Evolutionary conservation across 305 asterid species (phyloP).

Genomic region (Fraxinus velutina): DNA sequence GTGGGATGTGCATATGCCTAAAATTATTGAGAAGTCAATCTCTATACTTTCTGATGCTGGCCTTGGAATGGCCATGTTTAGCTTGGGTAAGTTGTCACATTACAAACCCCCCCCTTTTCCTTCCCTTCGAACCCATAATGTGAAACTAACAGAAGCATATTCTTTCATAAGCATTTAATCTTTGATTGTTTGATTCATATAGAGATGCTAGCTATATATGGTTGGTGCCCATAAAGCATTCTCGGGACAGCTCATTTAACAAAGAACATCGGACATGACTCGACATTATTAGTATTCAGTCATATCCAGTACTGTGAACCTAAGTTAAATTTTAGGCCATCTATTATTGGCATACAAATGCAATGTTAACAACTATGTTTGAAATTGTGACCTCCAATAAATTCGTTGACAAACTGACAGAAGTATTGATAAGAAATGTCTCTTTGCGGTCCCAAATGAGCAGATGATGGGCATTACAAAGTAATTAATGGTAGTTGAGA

Average conservation of each 20-base stretch:
- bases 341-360: constrained; percentile 15
- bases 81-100: constrained; percentile 58
- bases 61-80: constrained; percentile 99
- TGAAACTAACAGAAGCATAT: neutral
- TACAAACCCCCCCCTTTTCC: neutral
- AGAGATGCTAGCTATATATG: constrained; percentile 6
- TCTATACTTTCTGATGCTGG: constrained; percentile 87
- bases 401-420: constrained; percentile 30
- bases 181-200: neutral
- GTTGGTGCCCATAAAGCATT: neutral
- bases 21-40: constrained; percentile 57
- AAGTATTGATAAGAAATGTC: constrained; percentile 30
- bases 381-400: constrained; percentile 16
- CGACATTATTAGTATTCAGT: neutral
- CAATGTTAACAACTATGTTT: constrained; percentile 2
- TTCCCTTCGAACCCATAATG: neutral
- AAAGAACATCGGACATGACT: neutral
- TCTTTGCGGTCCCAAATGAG: constrained; percentile 29
- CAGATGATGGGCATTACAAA: constrained; percentile 16
- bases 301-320: neutral
- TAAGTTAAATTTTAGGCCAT: constrained; percentile 12
- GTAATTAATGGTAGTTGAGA: constrained; percentile 33
- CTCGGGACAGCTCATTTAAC: neutral
- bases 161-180: neutral
- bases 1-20: constrained; percentile 90